Percentiles rank a stretch among this genome's conserved stretches.
These are phyloP conservation scores for Lactifluus pinguis DNA, from an alignment of 768 basidiomycete genomes.

Conservation along the genomic window DNA sequence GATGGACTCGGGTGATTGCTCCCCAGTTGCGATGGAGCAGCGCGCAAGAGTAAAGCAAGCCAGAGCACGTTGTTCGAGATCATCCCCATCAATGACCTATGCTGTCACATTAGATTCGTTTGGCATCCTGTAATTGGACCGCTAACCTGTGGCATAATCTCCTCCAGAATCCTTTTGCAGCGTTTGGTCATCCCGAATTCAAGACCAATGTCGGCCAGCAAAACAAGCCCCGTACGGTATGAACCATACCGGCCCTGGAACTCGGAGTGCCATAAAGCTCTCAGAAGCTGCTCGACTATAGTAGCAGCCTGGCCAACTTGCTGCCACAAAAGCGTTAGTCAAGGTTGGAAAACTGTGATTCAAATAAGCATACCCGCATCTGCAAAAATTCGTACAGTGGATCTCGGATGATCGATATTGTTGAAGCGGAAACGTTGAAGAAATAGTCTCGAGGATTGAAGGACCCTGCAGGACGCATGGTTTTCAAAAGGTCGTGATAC, in stretches of 20 bases:
- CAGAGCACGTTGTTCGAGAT: conserved; percentile 68
- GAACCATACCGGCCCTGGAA: conserved; percentile 59
- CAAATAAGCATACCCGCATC: conserved; percentile 28
- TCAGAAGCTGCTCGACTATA: conserved; percentile 57
- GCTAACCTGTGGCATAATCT: conserved; percentile 72
- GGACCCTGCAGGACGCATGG: conserved; percentile 47
- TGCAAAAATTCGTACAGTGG: conserved; percentile 37
- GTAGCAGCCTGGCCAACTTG: conserved; percentile 53
- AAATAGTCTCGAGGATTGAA: conserved; percentile 51
- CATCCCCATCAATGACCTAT: conserved; percentile 61
- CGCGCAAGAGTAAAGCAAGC: conserved; percentile 67
- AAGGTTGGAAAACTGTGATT: background rate
- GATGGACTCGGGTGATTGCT: conserved; percentile 31
- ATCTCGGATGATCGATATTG: conserved; percentile 32
- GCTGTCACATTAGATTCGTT: background rate
- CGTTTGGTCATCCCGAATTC: conserved; percentile 70
- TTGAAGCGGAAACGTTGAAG: conserved; percentile 31
- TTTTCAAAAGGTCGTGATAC: conserved; percentile 55
- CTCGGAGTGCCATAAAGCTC: conserved; percentile 71
- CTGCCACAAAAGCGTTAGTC: conserved; percentile 29
- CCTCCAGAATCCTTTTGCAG: conserved; percentile 57
- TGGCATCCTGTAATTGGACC: background rate
- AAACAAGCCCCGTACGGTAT: conserved; percentile 59
- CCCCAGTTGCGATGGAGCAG: conserved; percentile 56
- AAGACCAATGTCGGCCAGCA: conserved; percentile 70